Percentiles rank a stretch among this genome's conserved stretches.
Evolutionary conservation across 257 asterid genomes (phyloP).

Genomic region (Gentiana straminea): DNA sequence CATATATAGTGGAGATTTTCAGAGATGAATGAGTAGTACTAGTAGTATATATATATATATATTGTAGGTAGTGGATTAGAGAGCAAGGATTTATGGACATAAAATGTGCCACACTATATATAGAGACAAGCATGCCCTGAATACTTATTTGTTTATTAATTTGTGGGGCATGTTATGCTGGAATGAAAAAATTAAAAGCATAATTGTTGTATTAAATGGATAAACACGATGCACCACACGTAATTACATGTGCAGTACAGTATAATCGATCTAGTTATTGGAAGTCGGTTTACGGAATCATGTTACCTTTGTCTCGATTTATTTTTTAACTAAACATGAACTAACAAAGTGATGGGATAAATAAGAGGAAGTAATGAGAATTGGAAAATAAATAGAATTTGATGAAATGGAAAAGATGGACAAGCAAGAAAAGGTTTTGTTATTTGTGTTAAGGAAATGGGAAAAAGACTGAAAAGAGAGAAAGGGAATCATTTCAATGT

Average conservation of each 20-base stretch:
- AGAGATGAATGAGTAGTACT: constrained; percentile 6
- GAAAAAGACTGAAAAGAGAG: constrained; percentile 10
- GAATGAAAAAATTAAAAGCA: constrained; percentile 6
- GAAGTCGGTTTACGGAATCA: background rate
- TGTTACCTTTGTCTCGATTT: background rate
- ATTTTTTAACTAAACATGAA: constrained; percentile 16
- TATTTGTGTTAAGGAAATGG: constrained; percentile 13
- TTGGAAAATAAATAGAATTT: background rate
- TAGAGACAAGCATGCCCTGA: constrained; percentile 25
- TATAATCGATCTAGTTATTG: too few relatives aligned
- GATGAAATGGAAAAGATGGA: background rate
- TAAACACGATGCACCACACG: background rate
- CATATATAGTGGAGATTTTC: constrained; percentile 1
- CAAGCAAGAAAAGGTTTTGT: constrained; percentile 2
- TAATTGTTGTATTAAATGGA: background rate
- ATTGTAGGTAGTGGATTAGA: constrained; percentile 24
- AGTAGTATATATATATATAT: constrained; percentile 4
- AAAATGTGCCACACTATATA: constrained; percentile 27
- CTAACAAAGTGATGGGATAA: constrained; percentile 12
- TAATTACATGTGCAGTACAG: background rate
- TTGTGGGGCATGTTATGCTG: too few relatives aligned
- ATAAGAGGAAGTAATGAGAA: constrained; percentile 6
- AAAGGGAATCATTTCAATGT: constrained; percentile 4
- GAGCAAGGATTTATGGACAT: constrained; percentile 35
- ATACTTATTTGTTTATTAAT: background rate